Evolutionary conservation across 2,329 filamentous ascomycete species (phyloP).

Genomic region (Didymellaceae sp.): DNA sequence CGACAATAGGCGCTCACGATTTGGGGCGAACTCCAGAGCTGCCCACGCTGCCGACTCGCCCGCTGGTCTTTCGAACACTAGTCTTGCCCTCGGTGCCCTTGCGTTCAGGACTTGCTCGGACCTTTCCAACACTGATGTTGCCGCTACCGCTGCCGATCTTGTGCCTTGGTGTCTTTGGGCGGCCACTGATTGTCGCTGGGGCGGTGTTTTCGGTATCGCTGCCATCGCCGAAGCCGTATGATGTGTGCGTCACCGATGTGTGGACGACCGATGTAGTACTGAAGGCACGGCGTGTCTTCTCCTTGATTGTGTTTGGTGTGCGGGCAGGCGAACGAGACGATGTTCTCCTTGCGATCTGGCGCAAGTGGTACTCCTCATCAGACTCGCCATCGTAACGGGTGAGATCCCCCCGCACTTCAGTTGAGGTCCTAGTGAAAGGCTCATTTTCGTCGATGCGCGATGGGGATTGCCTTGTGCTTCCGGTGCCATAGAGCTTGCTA

Average conservation of each 20-base stretch:
- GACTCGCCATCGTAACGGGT: slow-evolving; percentile 69
- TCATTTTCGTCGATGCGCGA: slow-evolving; percentile 56
- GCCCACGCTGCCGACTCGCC: slow-evolving; percentile 57
- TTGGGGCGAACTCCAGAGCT: slow-evolving; percentile 39
- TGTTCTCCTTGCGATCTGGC: slow-evolving; percentile 66
- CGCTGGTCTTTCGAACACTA: slow-evolving; percentile 59
- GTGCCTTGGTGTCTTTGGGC: slow-evolving; percentile 55
- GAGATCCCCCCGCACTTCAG: slow-evolving; percentile 65
- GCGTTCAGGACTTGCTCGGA: slow-evolving; percentile 52
- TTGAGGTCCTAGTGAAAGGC: slow-evolving; percentile 59
- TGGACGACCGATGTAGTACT: slow-evolving; percentile 70
- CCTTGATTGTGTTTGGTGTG: slow-evolving; percentile 62
- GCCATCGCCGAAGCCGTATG: slow-evolving; percentile 48
- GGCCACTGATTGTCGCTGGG: slow-evolving; percentile 34
- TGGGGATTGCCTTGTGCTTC: slow-evolving; percentile 41
- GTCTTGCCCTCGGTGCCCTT: slow-evolving; percentile 57
- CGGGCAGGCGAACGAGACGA: slow-evolving; percentile 66
- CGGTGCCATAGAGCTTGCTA: slow-evolving; percentile 73
- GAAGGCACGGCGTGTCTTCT: slow-evolving; percentile 73
- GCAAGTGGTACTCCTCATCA: slow-evolving; percentile 82
- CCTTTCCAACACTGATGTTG: slow-evolving; percentile 53
- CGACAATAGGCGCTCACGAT: slow-evolving; percentile 27
- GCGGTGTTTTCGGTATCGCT: slow-evolving; percentile 56
- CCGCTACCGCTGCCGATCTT: slow-evolving; percentile 49
- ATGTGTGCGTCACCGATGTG: slow-evolving; percentile 44